Evolutionary conservation across 306 rosid genomes (phyloP).

Genomic region (Casuarina glauca): DNA sequence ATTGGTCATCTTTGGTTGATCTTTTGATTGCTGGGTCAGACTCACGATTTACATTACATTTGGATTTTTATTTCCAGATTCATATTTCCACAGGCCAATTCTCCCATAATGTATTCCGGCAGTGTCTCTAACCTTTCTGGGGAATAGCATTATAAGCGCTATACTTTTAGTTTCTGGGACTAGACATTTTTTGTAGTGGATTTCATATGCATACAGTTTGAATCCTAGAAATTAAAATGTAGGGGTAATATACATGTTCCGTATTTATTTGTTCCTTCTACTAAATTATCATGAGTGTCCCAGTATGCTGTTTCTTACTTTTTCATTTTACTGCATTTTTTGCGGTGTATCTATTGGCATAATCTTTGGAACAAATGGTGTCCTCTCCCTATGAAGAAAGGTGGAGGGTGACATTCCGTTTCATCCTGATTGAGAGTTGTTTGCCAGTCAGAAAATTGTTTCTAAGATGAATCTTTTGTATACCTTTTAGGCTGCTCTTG

Average conservation of each 20-base stretch:
- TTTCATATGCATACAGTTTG: background rate
- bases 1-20: background rate
- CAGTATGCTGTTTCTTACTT: background rate
- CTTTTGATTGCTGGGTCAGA: background rate
- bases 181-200: background rate
- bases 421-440: background rate
- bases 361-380: constrained; percentile 2
- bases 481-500: constrained; percentile 80
- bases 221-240: background rate
- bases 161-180: background rate
- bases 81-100: background rate
- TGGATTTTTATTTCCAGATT: background rate
- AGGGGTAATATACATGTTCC: background rate
- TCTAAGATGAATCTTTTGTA: background rate
- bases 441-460: background rate
- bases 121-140: background rate
- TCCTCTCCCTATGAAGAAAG: background rate
- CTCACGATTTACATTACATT: background rate
- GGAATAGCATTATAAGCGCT: background rate
- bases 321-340: background rate
- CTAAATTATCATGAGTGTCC: background rate
- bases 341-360: background rate
- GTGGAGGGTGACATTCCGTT: background rate
- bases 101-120: background rate
- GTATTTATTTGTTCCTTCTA: background rate